Evolutionary conservation across 2,329 filamentous ascomycete species (phyloP), one percentile per base, ranked within the genome.

Genomic region (Colletotrichum tamarilloi): DNA sequence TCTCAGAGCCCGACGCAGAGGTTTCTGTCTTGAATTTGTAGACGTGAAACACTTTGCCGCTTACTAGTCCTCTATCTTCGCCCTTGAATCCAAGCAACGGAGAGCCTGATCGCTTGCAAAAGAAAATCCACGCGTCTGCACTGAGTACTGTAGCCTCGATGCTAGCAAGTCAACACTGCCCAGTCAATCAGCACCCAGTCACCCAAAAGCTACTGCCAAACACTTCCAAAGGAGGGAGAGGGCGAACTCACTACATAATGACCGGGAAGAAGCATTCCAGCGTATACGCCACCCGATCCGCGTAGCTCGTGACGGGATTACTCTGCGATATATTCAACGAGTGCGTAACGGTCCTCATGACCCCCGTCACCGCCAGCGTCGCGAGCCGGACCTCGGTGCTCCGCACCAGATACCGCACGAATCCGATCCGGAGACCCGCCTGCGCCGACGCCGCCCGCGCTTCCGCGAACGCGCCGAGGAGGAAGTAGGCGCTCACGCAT

Each of bases 401-500:
- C 19, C 42, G 16, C 42, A 49, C 19, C 19, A 49, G 8, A 11
- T n/a, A 49, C 19, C 42, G 42, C 16, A 49, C 42, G 19, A 49
- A 49, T 8, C 42, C 42, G 19, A 49, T 22, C 8, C 42, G 19
- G 3, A 49, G 42, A 5, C 42, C 42, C 19, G 42, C 42, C 42
- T 49, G 42, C 42, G 19, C 19, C 42, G 42, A n/a, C 19, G 42
- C 42, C 42, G 42, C 42, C 19, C 42, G 42, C 19, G 42, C n/a
- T 49, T 49, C 42, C 8, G 42, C 19, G 42, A 49, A 49, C 19
- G 19, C 16, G 7, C 42, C 19, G 42, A 49, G 42, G 42, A 85
- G 78, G 76, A 84, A 84, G 62, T 78, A 80, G 19, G 84, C 79
- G 76, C 80, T 84, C 35, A 84, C 58, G 59, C 80, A 82, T 72